These are phyloP conservation scores for Phellopilus nigrolimitatus DNA, from an alignment of 1,284 basidiomycete genomes.

Conservation along the genomic window DNA sequence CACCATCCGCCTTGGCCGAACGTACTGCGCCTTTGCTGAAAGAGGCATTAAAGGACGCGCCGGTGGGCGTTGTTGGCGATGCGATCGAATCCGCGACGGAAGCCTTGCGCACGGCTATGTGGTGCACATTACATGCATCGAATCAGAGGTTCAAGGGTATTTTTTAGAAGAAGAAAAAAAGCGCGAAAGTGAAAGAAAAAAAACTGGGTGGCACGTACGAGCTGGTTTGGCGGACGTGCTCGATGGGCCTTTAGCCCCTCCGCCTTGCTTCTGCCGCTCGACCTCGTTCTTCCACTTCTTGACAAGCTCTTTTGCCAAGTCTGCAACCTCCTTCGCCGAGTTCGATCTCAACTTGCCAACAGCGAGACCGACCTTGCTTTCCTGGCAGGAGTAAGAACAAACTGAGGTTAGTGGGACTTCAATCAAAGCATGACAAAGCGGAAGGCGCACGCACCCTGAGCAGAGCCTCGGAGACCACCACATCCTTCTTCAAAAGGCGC, in stretches of 20 bases:
- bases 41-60: conserved; percentile 34
- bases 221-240: conserved; percentile 19
- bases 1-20: conserved; percentile 64
- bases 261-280: conserved; percentile 64
- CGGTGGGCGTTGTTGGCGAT: conserved; percentile 37
- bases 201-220: conserved; percentile 26
- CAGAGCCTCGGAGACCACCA: conserved; percentile 80
- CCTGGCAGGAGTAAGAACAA: too few relatives aligned
- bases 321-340: conserved; percentile 66
- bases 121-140: not conserved
- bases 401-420: conserved; percentile 16
- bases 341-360: conserved; percentile 88
- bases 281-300: conserved; percentile 88
- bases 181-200: not conserved
- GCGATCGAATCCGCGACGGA: conserved; percentile 15
- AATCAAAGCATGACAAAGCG: conserved; percentile 18
- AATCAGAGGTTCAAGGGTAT: not conserved
- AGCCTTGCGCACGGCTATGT: conserved; percentile 12
- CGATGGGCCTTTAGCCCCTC: conserved; percentile 23
- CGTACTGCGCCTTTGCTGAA: conserved; percentile 41
- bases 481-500: conserved; percentile 70
- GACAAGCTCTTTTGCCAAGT: conserved; percentile 90
- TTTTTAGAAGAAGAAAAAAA: not conserved
- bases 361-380: conserved; percentile 88
- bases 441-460: conserved; percentile 67